Evolutionary conservation across 164 flowering plant species (phyloP), one percentile per base, ranked within the genome.

Genomic region (Magnolia sinica): DNA sequence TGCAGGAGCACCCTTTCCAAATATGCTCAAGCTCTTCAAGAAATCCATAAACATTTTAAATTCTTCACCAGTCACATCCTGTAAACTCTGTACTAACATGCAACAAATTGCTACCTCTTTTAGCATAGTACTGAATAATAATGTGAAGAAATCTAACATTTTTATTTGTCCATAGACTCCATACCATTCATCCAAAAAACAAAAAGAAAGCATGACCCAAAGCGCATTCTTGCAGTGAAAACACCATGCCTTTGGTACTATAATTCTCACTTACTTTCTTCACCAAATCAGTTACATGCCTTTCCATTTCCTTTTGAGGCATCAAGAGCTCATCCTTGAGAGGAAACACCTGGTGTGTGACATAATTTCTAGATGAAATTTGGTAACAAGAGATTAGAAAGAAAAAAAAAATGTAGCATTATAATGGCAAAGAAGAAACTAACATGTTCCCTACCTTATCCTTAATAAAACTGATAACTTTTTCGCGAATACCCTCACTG

Each of bases 21-120:
- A 96, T 83, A 96, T 83, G 79, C 80, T 91, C 85, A 94, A 89
- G 85, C 90, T 90, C 85, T 79, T 92, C 70, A 96, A 79, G 82
- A 96, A 92, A 66, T 96, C 97, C 91, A 96, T 92, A 75, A 96
- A 96, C 97, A 96, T 90, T 81, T 89, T 89, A 77, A 96, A 96
- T 77, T 96, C 99, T 31, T 88, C 95, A 76, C 97, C 97, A 77
- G 97, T 96, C 55, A 96, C 98, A 88, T 96, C 99, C 85, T 87
- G 94, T 68, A 94, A 83, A 83, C 98, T 90, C 98, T 96, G 88
- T 79, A 86, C 81, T 75, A 73, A 11, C 74, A 81, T 1, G 55
- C 68, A 80, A 74, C 45, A 65, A 72, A 55, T 20, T 58, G 18
- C 8, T 4, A 37, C 45, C 45, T 37, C 45, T 37, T 37, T 37